A percentile compares a stretch with the other conserved stretches of the same genome.
Evolutionary conservation across 2,329 filamentous ascomycete species (phyloP).

Genomic region (Dactylonectria estremocensis): DNA sequence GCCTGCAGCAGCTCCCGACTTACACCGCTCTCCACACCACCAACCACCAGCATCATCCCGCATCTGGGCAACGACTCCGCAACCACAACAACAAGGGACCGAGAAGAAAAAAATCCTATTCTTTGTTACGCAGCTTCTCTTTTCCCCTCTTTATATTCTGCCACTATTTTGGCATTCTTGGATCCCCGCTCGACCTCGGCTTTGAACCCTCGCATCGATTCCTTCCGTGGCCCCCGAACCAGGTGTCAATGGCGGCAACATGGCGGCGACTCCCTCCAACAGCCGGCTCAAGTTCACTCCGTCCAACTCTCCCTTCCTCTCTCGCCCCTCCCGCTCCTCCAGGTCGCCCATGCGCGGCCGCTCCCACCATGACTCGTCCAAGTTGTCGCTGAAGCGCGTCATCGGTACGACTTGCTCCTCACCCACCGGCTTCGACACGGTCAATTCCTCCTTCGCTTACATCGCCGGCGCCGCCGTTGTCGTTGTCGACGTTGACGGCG

Average conservation of each 20-base stretch:
- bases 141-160: conserved; percentile 1
- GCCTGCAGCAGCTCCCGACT: conserved; percentile 46
- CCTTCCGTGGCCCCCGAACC: conserved; percentile 31
- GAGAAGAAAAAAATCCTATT: conserved; percentile 16
- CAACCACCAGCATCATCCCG: conserved; percentile 46
- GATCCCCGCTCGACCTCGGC: conserved; percentile 15
- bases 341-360: conserved; percentile 74
- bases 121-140: conserved; percentile 20
- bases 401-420: conserved; percentile 92
- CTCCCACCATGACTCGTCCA: conserved; percentile 66
- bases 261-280: conserved; percentile 72
- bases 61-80: conserved; percentile 30
- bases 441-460: conserved; percentile 86
- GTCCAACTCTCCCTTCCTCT: conserved; percentile 80
- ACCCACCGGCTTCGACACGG: conserved; percentile 88
- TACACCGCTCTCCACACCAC: conserved; percentile 48
- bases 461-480: conserved; percentile 96
- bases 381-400: conserved; percentile 84
- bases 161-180: not conserved
- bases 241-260: conserved; percentile 68
- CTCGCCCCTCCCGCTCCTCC: conserved; percentile 71
- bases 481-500: conserved; percentile 82
- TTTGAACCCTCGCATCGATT: conserved; percentile 27
- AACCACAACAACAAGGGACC: conserved; percentile 1
- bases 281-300: conserved; percentile 80